These are phyloP conservation scores for Fallopia convolvulus DNA, from an alignment of 148 eudicot species.

Conservation along the genomic window DNA sequence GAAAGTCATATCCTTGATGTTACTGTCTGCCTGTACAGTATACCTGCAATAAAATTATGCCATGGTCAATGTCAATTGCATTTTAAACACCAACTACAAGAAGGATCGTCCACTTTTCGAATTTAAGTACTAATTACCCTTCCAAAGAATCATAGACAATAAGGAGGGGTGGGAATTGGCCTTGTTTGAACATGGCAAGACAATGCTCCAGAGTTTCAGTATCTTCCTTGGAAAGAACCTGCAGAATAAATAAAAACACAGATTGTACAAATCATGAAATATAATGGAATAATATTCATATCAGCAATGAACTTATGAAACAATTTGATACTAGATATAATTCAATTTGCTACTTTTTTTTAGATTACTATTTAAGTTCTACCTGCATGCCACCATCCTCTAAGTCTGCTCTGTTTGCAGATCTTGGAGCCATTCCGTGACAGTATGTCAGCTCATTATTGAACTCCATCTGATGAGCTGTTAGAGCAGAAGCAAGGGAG, in stretches of 20 bases:
- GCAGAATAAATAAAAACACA: constrained; percentile 10
- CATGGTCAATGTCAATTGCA: not conserved
- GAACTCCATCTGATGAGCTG: constrained; percentile 49
- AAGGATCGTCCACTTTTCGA: not conserved
- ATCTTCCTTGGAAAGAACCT: constrained; percentile 84
- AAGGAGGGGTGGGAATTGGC: constrained; percentile 72
- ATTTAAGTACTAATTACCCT: constrained; percentile 43
- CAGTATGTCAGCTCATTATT: constrained; percentile 69
- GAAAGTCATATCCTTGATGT: constrained; percentile 76
- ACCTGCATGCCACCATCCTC: constrained; percentile 99
- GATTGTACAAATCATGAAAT: not conserved
- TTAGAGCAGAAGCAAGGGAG: constrained; percentile 72
- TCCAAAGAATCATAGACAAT: constrained; percentile 67
- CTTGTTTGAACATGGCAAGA: constrained; percentile 57
- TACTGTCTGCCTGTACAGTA: constrained; percentile 79
- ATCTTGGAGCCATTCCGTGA: constrained; percentile 70
- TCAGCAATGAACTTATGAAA: not conserved
- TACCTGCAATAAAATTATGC: constrained; percentile 35
- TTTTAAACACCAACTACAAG: not conserved
- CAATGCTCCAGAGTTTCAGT: constrained; percentile 60
- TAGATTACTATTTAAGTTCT: not conserved
- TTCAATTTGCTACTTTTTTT: not conserved
- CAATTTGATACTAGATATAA: not conserved
- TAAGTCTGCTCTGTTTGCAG: constrained; percentile 63
- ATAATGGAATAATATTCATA: not conserved